Evolutionary conservation across 1,139 yeast genomes (phyloP), one percentile per base, ranked within the genome.

Genomic region (Yarrowia galli): DNA sequence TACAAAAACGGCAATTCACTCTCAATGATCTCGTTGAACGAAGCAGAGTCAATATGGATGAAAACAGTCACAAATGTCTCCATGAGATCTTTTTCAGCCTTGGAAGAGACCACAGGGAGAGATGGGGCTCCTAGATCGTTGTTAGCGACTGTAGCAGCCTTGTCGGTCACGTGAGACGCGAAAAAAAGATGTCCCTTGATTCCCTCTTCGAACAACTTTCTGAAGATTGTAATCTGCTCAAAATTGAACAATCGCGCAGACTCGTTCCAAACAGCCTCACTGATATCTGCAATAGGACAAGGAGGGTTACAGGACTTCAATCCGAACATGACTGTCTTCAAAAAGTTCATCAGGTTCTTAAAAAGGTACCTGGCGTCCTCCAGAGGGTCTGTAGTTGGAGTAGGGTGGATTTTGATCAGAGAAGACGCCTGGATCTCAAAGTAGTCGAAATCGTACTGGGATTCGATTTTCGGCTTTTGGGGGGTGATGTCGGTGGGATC

Each of bases 21-120:
- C 70, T 89, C 91, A 12, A 93, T 89, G 71, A 95, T 89, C 78
- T 96, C 99, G 76, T 92, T 93, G 77, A 96, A 96, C 1, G 98
- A 91, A 0, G 98, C 95, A 23, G 97, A 96, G 74, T 96, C 99
- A 68, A 96, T 85, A 76, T 92, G 97, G 73, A 92, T 91, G 77
- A 92, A 96, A 72, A 95, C 91, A 1, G 97, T 90, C 0, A 98
- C 98, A 76, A 96, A 88, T 1, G 93, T 89, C 76, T 96, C 99
- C 97, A 95, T 92, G 70, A 93, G 82, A 73, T 96, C 99, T 73
- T 95, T 92, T 71, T 93, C 98, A 75, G 93, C 98, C 72, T 92
- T 92, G 0, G 97, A 88, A 1, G 96, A 90, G 2, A 93, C 87
- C 7, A 91, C 89, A 6, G 97, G 96, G 64, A 91, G 79, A 70